These are phyloP conservation scores for Chloris gayana DNA, from an alignment of 176 grass and related monocot genomes.

Conservation along the genomic window DNA sequence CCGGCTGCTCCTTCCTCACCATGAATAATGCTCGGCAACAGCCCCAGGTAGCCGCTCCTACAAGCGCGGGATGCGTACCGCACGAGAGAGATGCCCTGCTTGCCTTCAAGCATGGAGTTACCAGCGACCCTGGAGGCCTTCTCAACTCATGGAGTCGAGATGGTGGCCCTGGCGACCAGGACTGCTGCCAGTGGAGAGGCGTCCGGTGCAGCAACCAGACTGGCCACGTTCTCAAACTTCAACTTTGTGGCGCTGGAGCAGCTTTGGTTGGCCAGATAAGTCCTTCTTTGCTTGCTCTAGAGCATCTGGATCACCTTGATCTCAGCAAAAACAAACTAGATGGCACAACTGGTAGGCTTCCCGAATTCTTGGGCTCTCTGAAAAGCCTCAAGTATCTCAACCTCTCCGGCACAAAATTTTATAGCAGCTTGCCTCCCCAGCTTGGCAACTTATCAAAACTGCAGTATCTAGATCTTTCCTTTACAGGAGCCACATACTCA, in stretches of 20 bases:
- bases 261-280: not conserved
- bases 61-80: not conserved
- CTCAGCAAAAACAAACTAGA: not conserved
- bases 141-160: not conserved
- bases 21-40: not conserved
- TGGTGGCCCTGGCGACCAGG: not conserved
- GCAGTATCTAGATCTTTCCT: not conserved
- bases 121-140: too few relatives aligned
- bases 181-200: not conserved
- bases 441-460: not conserved
- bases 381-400: slow-evolving; percentile 31
- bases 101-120: not conserved
- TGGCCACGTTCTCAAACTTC: not conserved
- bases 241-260: not conserved
- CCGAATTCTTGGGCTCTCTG: slow-evolving; percentile 29
- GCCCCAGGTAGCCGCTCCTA: not conserved
- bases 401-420: not conserved
- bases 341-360: not conserved
- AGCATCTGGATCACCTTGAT: slow-evolving; percentile 24
- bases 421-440: not conserved
- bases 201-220: not conserved
- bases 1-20: not conserved
- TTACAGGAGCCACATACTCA: not conserved
- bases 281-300: slow-evolving; percentile 26
- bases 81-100: not conserved